These are phyloP conservation scores for Hypericum perforatum DNA, from an alignment of 345 rosid species.

Conservation along the genomic window DNA sequence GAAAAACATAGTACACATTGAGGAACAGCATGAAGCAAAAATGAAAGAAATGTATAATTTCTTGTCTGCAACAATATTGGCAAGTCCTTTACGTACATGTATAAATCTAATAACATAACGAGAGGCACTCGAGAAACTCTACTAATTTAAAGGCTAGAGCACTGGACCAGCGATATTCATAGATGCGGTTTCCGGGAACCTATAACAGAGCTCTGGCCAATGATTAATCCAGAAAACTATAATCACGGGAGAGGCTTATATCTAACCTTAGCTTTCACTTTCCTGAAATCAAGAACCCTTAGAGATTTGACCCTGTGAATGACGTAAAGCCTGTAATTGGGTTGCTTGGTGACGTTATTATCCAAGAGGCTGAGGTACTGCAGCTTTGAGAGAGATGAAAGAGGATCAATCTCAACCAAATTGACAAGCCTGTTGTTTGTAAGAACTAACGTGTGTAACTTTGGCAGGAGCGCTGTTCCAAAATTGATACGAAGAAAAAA, in stretches of 20 bases:
- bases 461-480: constrained; percentile 73
- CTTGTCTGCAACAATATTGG: too few relatives aligned
- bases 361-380: constrained; percentile 87
- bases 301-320: constrained; percentile 82
- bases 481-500: background rate
- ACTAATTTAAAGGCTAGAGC: too few relatives aligned
- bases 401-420: constrained; percentile 94
- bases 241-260: background rate
- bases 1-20: too few relatives aligned
- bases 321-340: constrained; percentile 86
- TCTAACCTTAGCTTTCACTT: constrained; percentile 85
- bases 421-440: constrained; percentile 97
- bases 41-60: too few relatives aligned
- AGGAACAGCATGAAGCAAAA: too few relatives aligned
- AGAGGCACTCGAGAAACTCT: too few relatives aligned
- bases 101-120: too few relatives aligned
- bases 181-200: too few relatives aligned
- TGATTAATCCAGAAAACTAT: too few relatives aligned
- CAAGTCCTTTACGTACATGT: too few relatives aligned
- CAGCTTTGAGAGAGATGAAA: constrained; percentile 74
- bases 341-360: constrained; percentile 80
- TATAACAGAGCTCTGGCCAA: too few relatives aligned
- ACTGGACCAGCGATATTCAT: too few relatives aligned
- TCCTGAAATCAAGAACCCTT: constrained; percentile 84
- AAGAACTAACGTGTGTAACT: constrained; percentile 77